These are phyloP conservation scores for Calonectria crousiana DNA, from an alignment of 2,329 filamentous ascomycete species.

Conservation along the genomic window DNA sequence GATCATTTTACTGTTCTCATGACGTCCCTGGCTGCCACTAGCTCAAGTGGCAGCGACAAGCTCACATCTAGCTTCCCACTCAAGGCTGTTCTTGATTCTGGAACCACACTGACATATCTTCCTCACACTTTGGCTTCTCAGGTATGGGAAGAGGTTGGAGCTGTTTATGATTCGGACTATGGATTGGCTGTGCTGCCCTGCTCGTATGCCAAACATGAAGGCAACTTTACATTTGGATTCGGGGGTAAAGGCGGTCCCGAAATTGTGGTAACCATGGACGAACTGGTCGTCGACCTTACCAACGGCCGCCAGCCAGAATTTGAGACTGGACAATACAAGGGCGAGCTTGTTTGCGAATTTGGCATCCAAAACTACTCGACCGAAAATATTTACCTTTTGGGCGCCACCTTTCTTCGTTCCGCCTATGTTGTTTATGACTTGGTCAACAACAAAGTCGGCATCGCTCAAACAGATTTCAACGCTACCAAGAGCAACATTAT, in stretches of 20 bases:
- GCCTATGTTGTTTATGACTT: conserved; percentile 73
- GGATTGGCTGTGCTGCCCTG: conserved; percentile 64
- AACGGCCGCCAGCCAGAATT: conserved; percentile 51
- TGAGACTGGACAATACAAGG: conserved; percentile 55
- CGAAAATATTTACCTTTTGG: conserved; percentile 60
- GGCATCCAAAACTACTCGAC: conserved; percentile 65
- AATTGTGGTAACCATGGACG: conserved; percentile 67
- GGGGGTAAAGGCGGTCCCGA: conserved; percentile 60
- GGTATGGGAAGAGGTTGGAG: conserved; percentile 68
- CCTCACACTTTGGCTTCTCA: conserved; percentile 69
- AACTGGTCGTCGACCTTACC: conserved; percentile 64
- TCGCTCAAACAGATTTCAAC: conserved; percentile 69
- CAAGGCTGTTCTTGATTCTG: conserved; percentile 79
- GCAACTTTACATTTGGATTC: conserved; percentile 68
- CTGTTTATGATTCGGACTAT: conserved; percentile 54
- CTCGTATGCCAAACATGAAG: conserved; percentile 55
- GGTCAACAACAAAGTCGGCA: conserved; percentile 66
- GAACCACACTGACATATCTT: conserved; percentile 79
- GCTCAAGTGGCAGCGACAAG: conserved; percentile 61
- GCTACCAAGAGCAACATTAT: conserved; percentile 63
- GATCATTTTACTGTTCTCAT: conserved; percentile 63
- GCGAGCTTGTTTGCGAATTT: conserved; percentile 64
- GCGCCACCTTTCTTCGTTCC: conserved; percentile 70
- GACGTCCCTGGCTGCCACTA: conserved; percentile 61
- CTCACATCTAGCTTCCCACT: conserved; percentile 61